Conservation (phyloP, 768 basidiomycete species). For the Leccinum variicolor region DNA sequence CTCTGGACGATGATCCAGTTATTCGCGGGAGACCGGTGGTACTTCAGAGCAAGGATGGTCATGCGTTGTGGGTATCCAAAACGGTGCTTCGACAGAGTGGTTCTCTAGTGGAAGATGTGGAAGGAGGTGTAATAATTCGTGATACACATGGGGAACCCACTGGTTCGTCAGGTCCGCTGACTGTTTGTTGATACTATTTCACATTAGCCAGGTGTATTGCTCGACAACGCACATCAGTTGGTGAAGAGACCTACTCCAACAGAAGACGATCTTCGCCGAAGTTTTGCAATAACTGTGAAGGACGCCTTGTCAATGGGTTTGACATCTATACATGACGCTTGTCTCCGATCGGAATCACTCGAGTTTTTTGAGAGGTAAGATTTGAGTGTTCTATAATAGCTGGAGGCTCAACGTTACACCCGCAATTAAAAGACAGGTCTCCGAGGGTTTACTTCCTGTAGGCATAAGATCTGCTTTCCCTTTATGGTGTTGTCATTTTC, state of each 20-base stretch:
- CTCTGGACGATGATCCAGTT: constrained; percentile 68
- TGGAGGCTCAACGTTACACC: constrained; percentile 30
- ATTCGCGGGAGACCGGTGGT: constrained; percentile 68
- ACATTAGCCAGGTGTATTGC: constrained; percentile 52
- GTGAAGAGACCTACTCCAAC: constrained; percentile 62
- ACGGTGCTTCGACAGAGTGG: constrained; percentile 53
- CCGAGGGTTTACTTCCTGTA: constrained; percentile 60
- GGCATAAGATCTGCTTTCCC: constrained; percentile 7
- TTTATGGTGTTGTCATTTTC: background rate
- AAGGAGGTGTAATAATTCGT: constrained; percentile 79
- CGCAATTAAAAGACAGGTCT: constrained; percentile 52
- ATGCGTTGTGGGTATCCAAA: constrained; percentile 83
- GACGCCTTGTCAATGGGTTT: background rate
- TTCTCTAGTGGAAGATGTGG: constrained; percentile 64
- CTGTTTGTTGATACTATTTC: constrained; percentile 3
- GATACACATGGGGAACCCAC: constrained; percentile 65
- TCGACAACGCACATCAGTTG: constrained; percentile 86
- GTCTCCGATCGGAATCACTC: background rate
- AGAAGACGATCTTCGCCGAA: constrained; percentile 56
- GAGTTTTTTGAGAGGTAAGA: background rate
- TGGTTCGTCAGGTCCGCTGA: constrained; percentile 40
- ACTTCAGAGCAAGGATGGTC: constrained; percentile 83
- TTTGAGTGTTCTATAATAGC: background rate
- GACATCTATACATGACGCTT: background rate
- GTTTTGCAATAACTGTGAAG: constrained; percentile 50